Evolutionary conservation across 371 early-diverging fungal species (phyloP), one percentile per base, ranked within the genome.

Genomic region (Saksenaea oblongispora): DNA sequence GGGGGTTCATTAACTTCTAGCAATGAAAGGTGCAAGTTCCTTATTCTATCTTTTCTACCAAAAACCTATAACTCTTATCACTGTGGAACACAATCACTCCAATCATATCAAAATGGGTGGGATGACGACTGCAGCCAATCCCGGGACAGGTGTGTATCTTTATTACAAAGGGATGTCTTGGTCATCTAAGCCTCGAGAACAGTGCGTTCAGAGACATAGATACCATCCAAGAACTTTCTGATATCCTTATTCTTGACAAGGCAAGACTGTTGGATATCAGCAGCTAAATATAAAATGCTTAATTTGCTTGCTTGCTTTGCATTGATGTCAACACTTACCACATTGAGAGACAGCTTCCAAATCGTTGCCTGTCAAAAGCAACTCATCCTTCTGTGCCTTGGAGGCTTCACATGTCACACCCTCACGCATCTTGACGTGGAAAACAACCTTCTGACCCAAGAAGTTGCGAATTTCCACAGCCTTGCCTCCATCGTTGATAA

Each of bases 191-290:
- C 58, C 64, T 80, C 80, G 47, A 80, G 56, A 42, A 80, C 75
- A 58, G 70, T 73, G 62, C 77, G 77, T 85, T 94, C 92, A 62
- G 96, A 95, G 68, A 98, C 94, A 90, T 96, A 98, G 93, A 98
- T 92, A 89, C 97, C 98, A 84, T 99, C 99, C 83, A 99, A 88
- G 93, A 99, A 99, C 87, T 98, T 98, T 88, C 99, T 95, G 86
- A 95, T 95, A 95, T 95, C 95, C 86, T 91, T 89, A 80, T 91
- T 91, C 83, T 88, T 91, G 71, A 90, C 91, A 59, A 82, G 74
- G 73, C 85, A 84, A 65, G 85, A 77, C 69, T 92, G 91, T 61
- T 89, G 86, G 70, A 95, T 91, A 73, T 83, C 82, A 56, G 92
- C 93, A 69, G 93, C 87, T 81, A 54, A 55, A 51, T 7, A 17